Percentiles rank a stretch among this genome's conserved stretches.
Conservation (phyloP, 2,329 filamentous ascomycete species). For the Dactylellina drechsleri region DNA sequence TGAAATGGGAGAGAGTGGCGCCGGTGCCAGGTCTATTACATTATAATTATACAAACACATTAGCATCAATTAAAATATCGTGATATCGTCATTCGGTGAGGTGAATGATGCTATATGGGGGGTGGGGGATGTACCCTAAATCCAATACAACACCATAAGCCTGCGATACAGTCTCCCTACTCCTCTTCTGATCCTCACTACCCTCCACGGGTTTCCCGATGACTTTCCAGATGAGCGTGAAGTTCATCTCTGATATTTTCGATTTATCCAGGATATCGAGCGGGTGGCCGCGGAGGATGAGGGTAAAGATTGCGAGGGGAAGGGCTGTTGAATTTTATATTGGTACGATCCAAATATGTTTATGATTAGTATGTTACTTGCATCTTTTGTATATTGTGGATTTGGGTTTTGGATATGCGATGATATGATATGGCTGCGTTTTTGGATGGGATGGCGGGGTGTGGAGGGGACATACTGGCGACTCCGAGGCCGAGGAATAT, state of each 20-base stretch:
- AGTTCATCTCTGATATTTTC: constrained; percentile 39
- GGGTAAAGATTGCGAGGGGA: constrained; percentile 22
- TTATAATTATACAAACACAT: too few species aligned
- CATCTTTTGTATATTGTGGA: too few species aligned
- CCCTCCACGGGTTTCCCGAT: constrained; percentile 21
- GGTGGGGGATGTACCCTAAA: constrained; percentile 60
- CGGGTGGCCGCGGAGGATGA: constrained; percentile 29
- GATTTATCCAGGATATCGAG: constrained; percentile 30
- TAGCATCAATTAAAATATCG: too few species aligned
- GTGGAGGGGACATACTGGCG: not conserved
- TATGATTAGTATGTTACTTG: too few species aligned
- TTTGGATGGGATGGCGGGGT: too few species aligned
- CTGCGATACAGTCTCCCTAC: constrained; percentile 58
- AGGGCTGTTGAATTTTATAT: constrained; percentile 27
- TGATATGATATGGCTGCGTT: too few species aligned
- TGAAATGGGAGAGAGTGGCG: constrained; percentile 65
- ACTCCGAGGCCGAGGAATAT: not conserved
- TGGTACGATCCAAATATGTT: too few species aligned
- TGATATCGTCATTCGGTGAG: too few species aligned
- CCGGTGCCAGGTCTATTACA: constrained; percentile 65
- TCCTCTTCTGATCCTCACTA: constrained; percentile 10
- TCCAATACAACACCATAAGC: constrained; percentile 65
- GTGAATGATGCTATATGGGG: too few species aligned
- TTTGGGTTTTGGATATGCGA: too few species aligned
- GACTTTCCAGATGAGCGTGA: constrained; percentile 36